Base-by-base conservation (phyloP, 345 rosid species). In the Linum tenue region DNA sequence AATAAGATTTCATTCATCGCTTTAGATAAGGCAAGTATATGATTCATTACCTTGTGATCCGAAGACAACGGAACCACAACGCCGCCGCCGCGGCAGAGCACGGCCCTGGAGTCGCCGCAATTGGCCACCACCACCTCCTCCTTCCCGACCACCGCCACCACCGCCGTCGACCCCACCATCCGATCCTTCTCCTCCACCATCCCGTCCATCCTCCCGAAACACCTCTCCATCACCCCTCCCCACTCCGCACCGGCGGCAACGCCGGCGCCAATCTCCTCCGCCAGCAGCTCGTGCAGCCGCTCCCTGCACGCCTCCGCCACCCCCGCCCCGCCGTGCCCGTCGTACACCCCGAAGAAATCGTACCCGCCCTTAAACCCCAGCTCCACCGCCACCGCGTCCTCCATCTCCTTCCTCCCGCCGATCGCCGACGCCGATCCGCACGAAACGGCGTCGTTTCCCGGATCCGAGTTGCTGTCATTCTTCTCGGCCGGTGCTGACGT, bases 341-440 rank as follows among this genome's bases (percentile, higher is more conserved):
- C 92, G 15, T 79, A 86, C 8, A 86, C 89, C 39, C 85, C 89
- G 22, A 72, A 86, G 66, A 80, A 86, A 51, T 84, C 86, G 36
- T 70, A 86, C 51, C 41, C 59, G 14, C 31, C 63, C 70, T 64
- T 51, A 41, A 82, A 81, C 22, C 86, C 89, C 37, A 72, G 14
- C 63, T 78, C 84, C 61, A 76, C 82, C 43, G 72, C 81, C 77
- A 76, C 81, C 3, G 85, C 80, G 51, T 86, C 92, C 65, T 86
- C 89, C 89, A 86, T 86, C 74, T 81, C 92, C 39, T 67, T 75
- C 69, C 89, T 76, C 80, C 78, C 67, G n/a, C 92, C 92, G 15
- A 82, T 84, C 56, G 82, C 76, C 7, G 92, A 86, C 35, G 76
- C 81, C 50, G 65, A 67, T 60, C 89, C 89, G 39, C 72, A 74